phyloP scores from a whole-genome alignment of 148 eudicot species.

The Salicornia ramosissima region DNA sequence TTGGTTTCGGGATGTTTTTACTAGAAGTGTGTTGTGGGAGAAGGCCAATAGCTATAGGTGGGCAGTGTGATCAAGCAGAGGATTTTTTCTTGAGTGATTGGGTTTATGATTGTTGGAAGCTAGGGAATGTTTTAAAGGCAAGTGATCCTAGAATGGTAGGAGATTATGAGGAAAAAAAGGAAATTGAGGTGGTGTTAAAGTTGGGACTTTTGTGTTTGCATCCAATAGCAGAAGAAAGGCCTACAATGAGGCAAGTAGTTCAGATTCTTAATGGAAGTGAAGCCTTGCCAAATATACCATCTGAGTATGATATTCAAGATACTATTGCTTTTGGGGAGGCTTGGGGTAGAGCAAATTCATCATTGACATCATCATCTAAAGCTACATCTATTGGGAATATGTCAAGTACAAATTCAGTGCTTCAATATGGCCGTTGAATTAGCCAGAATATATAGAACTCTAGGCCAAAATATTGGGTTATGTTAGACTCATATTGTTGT shows the following conservation, averaged over 20 bases:
- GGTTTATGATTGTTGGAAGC: slow-evolving; percentile 25
- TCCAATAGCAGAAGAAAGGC: slow-evolving; percentile 25
- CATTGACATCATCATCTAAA: slow-evolving; percentile 2
- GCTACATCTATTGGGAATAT: not conserved
- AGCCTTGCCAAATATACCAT: slow-evolving; percentile 15
- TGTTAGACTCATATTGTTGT: no score
- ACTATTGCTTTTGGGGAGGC: not conserved
- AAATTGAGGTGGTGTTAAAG: slow-evolving; percentile 35
- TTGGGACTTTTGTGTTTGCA: slow-evolving; percentile 40
- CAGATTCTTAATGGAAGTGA: slow-evolving; percentile 18
- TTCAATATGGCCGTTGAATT: slow-evolving; percentile 16
- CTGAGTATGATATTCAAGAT: slow-evolving; percentile 19
- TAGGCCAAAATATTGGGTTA: no score
- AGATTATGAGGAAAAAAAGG: slow-evolving; percentile 19
- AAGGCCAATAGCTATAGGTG: slow-evolving; percentile 22
- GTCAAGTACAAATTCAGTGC: slow-evolving; percentile 16
- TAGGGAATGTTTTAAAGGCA: slow-evolving; percentile 20
- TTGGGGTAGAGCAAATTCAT: not conserved
- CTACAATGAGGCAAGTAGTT: slow-evolving; percentile 37
- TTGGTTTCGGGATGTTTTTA: slow-evolving; percentile 30
- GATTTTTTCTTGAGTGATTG: slow-evolving; percentile 21
- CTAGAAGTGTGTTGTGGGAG: slow-evolving; percentile 36
- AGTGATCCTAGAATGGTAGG: slow-evolving; percentile 34
- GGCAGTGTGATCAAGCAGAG: not conserved
- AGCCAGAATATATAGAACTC: no score